These are phyloP conservation scores for Linum tenue DNA, from an alignment of 345 rosid species.

Conservation along the genomic window DNA sequence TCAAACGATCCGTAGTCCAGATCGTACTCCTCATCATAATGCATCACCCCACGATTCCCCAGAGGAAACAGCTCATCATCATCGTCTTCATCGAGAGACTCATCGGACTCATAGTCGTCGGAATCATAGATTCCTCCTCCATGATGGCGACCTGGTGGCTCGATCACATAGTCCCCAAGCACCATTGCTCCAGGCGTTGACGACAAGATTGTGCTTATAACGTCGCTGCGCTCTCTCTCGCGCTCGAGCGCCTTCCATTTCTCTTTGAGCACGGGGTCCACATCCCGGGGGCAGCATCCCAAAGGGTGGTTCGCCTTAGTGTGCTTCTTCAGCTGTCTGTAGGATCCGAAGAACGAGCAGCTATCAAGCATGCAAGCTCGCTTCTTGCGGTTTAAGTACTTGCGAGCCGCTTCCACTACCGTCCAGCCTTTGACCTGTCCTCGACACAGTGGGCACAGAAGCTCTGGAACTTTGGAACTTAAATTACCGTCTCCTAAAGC, in stretches of 20 bases:
- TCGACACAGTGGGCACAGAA: slow-evolving; percentile 74
- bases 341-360: slow-evolving; percentile 56
- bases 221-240: slow-evolving; percentile 58
- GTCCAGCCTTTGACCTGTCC: slow-evolving; percentile 95
- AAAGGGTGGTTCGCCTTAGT: slow-evolving; percentile 67
- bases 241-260: slow-evolving; percentile 73
- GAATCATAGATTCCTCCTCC: slow-evolving; percentile 13
- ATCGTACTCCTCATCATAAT: slow-evolving; percentile 19
- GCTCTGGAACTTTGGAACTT: slow-evolving; percentile 38
- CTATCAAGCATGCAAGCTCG: slow-evolving; percentile 73
- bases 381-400: slow-evolving; percentile 52
- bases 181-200: slow-evolving; percentile 71
- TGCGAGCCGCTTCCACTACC: slow-evolving; percentile 65
- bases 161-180: slow-evolving; percentile 84
- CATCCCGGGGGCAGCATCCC: slow-evolving; percentile 54
- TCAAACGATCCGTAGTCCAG: slow-evolving; percentile 34
- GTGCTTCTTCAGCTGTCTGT: slow-evolving; percentile 62
- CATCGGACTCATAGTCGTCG: slow-evolving; percentile 41
- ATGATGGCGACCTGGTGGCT: slow-evolving; percentile 31
- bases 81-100: slow-evolving; percentile 29
- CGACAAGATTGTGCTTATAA: slow-evolving; percentile 65
- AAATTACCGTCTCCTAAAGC: slow-evolving; percentile 22
- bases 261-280: slow-evolving; percentile 60
- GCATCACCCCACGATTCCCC: slow-evolving; percentile 22
- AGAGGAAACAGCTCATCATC: slow-evolving; percentile 20